Conservation (phyloP, 495 filamentous ascomycete genomes). For the Aspergillus panamensis region DNA sequence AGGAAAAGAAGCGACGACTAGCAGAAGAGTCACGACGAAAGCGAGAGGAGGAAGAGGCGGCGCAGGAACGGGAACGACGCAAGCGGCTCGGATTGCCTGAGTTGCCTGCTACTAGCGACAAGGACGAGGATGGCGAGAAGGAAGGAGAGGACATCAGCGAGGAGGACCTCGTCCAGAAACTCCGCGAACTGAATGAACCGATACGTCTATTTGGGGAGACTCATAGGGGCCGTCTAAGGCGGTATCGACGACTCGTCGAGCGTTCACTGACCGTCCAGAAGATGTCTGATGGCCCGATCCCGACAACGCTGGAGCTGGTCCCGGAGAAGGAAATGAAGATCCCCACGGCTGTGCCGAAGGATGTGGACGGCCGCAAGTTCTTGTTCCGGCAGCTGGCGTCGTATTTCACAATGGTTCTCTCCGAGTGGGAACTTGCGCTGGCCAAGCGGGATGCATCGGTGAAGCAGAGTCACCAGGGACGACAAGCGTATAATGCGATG, state of each 20-base stretch:
- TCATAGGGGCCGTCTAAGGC: conserved; percentile 61
- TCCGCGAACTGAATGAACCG: conserved; percentile 72
- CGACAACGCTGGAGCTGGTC: conserved; percentile 70
- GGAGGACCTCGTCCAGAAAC: conserved; percentile 59
- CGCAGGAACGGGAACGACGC: conserved; percentile 51
- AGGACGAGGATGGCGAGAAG: conserved; percentile 38
- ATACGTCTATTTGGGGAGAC: conserved; percentile 76
- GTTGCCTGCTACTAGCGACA: conserved; percentile 46
- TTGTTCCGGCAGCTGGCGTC: conserved; percentile 84
- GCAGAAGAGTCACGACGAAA: conserved; percentile 71
- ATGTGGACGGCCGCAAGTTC: conserved; percentile 55
- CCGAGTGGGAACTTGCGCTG: conserved; percentile 81
- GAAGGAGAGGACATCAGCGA: conserved; percentile 55
- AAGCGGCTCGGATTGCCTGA: conserved; percentile 68
- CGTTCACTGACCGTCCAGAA: conserved; percentile 43
- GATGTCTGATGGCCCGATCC: conserved; percentile 58
- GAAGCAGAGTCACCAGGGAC: conserved; percentile 70
- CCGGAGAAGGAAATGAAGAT: conserved; percentile 87
- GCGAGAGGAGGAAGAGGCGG: conserved; percentile 67
- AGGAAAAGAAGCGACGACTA: conserved; percentile 73
- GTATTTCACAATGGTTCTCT: conserved; percentile 90
- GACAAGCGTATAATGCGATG: conserved; percentile 74
- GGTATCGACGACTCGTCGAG: conserved; percentile 61
- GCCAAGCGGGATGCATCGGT: conserved; percentile 59
- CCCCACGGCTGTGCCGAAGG: conserved; percentile 52